Base-by-base conservation (phyloP, 1,139 yeast species). In the Oligophagozyma castellii region DNA sequence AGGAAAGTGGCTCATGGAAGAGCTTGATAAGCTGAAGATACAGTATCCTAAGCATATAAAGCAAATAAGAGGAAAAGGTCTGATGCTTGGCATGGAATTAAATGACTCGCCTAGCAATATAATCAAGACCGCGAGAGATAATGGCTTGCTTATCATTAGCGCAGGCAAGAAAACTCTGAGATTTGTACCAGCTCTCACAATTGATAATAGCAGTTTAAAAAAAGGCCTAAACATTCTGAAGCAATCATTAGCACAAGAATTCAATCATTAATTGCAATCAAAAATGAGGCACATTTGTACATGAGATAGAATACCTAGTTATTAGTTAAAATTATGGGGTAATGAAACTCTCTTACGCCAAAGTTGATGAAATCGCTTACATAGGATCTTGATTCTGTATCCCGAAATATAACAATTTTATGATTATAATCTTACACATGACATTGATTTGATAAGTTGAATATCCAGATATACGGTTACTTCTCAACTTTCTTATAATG, bases 141-240 rank as follows among this genome's bases (percentile, higher is more conserved):
- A 71, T 36, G 96, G 96, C 2, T 60, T 89, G 36, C 59, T 89
- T 38, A 69, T 84, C 16, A 79, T 89, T 34, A 77, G 93, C 24
- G 94, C 95, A 10, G 98, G 96, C 30, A 73, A 76, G 48, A 84
- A 84, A 50, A 89, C 92, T 4, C 59, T 89, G 29, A 70, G 98
- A 56, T 64, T 89, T 36, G 92, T 89, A 14, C 98, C 98, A 14
- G 93, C 98, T 3, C 65, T 89, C 51, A 84, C 79, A 43, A 83
- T 84, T 37, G 77, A 74, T 18, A 71, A 75, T 32, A 73, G 70
- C 16, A 69, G 67, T 25, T 70, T 83, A 29, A 63, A 63, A 23
- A 68, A 70, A 40, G 98, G 96, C 14, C 56, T 86, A 33, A 64
- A 61, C 12, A 68, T 83, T 28, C 67, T 89, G 35, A 73, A 66